Conservation (phyloP, 176 grass and related monocot species). For the Canna indica region DNA sequence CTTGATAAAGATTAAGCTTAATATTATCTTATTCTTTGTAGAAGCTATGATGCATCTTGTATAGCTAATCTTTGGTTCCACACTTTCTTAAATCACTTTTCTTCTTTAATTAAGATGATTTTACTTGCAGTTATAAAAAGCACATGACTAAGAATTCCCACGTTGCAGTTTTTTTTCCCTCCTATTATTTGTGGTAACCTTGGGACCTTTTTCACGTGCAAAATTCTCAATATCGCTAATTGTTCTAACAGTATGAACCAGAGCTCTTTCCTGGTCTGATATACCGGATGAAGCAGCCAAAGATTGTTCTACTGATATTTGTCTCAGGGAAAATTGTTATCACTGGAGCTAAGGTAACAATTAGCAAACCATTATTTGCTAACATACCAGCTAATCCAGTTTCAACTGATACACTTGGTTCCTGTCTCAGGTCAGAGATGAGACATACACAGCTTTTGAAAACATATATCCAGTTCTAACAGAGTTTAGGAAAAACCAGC, state of each 20-base stretch:
- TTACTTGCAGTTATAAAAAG: too few species aligned
- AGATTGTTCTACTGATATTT: conserved; percentile 61
- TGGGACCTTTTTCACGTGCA: neutral
- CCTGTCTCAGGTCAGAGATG: conserved; percentile 18
- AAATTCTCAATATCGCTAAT: neutral
- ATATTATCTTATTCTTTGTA: neutral
- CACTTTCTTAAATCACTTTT: neutral
- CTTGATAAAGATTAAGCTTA: too few species aligned
- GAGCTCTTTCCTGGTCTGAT: conserved; percentile 69
- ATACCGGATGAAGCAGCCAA: conserved; percentile 58
- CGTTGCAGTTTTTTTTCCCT: neutral
- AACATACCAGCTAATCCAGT: neutral
- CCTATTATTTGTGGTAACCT: neutral
- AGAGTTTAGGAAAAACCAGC: conserved; percentile 46
- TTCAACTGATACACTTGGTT: too few species aligned
- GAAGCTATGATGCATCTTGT: neutral
- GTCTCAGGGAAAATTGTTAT: conserved; percentile 64
- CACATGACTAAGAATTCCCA: too few species aligned
- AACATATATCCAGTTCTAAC: conserved; percentile 58
- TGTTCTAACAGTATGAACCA: conserved; percentile 45
- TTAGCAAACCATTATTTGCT: neutral
- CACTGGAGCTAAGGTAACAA: conserved; percentile 46
- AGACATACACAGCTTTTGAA: conserved; percentile 53
- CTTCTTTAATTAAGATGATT: neutral
- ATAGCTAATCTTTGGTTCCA: neutral